phyloP scores from a whole-genome alignment of 108 stramenopile species.

The Stephanodiscus minutulus region DNA sequence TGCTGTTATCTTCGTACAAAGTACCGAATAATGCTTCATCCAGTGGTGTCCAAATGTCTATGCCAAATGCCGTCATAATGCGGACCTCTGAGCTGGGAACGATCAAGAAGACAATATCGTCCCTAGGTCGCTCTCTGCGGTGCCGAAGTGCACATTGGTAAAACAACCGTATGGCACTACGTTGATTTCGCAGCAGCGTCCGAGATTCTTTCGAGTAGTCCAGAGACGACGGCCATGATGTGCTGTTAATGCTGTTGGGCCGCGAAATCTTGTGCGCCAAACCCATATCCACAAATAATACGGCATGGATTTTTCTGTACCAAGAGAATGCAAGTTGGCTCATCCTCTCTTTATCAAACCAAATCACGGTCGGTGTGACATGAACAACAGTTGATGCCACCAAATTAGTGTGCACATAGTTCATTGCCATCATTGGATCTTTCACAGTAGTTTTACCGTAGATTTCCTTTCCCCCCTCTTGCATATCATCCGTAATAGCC shows the following conservation, averaged over 20 bases:
- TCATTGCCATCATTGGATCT: slow-evolving; percentile 19
- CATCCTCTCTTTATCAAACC: slow-evolving; percentile 65
- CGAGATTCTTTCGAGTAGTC: slow-evolving; percentile 18
- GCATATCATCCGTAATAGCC: not conserved
- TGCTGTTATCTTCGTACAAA: not conserved
- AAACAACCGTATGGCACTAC: slow-evolving; percentile 47
- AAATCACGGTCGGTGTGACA: slow-evolving; percentile 61
- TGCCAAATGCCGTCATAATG: slow-evolving; percentile 68
- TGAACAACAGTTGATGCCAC: slow-evolving; percentile 37
- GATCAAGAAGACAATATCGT: slow-evolving; percentile 64
- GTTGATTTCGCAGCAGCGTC: slow-evolving; percentile 23
- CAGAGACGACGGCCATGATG: slow-evolving; percentile 28
- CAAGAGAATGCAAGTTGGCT: slow-evolving; percentile 68
- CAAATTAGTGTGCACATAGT: slow-evolving; percentile 30
- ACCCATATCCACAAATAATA: slow-evolving; percentile 61
- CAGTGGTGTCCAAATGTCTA: slow-evolving; percentile 71
- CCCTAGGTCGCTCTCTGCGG: slow-evolving; percentile 18
- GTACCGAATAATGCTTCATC: slow-evolving; percentile 48
- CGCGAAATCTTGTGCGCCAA: slow-evolving; percentile 18
- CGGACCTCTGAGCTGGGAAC: slow-evolving; percentile 66
- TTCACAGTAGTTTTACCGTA: slow-evolving; percentile 3
- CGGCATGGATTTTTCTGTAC: slow-evolving; percentile 59
- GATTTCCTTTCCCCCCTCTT: not conserved
- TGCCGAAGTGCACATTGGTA: slow-evolving; percentile 47
- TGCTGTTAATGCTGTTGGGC: not conserved